These are phyloP conservation scores for Vigna hirtella DNA, from an alignment of 306 rosid species.

Conservation along the genomic window DNA sequence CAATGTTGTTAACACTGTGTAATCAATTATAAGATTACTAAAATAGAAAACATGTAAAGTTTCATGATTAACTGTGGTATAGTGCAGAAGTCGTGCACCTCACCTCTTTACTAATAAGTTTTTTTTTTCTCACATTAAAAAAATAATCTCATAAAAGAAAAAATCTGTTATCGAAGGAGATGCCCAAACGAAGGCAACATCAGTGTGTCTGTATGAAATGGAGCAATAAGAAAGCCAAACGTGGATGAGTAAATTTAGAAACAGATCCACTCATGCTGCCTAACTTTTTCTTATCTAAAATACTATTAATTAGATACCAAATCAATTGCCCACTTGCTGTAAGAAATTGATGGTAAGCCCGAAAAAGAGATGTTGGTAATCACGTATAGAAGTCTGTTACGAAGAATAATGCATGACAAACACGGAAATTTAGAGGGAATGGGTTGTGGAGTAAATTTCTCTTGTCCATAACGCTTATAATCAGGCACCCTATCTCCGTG, in stretches of 20 bases:
- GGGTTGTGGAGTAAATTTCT: neutral
- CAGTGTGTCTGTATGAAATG: neutral
- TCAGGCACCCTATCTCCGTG: slow-evolving; percentile 22
- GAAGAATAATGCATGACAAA: slow-evolving; percentile 24
- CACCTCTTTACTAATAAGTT: too few species aligned
- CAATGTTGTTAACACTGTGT: too few species aligned
- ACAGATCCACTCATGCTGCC: slow-evolving; percentile 13
- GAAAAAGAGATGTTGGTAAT: neutral
- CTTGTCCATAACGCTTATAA: neutral
- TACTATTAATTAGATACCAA: slow-evolving; percentile 6
- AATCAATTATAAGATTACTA: too few species aligned
- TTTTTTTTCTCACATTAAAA: too few species aligned
- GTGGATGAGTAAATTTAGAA: neutral
- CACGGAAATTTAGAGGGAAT: slow-evolving; percentile 38
- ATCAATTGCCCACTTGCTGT: slow-evolving; percentile 3
- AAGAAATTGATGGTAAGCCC: slow-evolving; percentile 22
- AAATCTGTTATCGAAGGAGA: neutral
- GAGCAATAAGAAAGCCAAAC: slow-evolving; percentile 3
- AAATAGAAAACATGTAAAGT: too few species aligned
- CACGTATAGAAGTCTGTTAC: neutral
- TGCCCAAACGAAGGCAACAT: neutral
- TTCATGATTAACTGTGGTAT: too few species aligned
- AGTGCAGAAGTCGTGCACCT: too few species aligned
- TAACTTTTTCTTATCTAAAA: slow-evolving; percentile 23
- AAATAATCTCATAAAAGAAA: too few species aligned